These are phyloP conservation scores for Symmetrospora coprosmae DNA, from an alignment of 768 basidiomycete species.

Conservation along the genomic window DNA sequence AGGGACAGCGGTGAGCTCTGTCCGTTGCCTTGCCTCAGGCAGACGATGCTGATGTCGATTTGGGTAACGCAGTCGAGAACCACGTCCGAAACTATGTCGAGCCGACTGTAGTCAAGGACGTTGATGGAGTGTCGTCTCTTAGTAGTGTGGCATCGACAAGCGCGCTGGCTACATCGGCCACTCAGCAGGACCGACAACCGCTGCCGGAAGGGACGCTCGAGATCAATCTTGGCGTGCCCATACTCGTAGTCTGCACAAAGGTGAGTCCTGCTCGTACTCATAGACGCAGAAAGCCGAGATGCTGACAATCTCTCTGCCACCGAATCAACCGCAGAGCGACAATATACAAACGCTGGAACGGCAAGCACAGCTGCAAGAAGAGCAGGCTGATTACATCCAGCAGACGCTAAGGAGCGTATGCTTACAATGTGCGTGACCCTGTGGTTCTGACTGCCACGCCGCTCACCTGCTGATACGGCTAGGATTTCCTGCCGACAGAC, in stretches of 20 bases:
- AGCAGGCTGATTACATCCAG: slow-evolving; percentile 85
- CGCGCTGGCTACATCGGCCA: background rate
- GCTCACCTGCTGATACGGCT: no score
- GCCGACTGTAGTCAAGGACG: slow-evolving; percentile 9
- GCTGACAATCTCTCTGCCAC: background rate
- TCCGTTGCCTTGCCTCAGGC: background rate
- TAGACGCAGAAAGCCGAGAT: background rate
- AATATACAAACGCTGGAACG: slow-evolving; percentile 30
- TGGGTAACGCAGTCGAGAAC: slow-evolving; percentile 25
- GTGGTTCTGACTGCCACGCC: no score
- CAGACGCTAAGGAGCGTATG: slow-evolving; percentile 86
- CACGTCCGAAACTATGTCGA: slow-evolving; percentile 25
- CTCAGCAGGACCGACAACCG: slow-evolving; percentile 43
- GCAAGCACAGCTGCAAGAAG: slow-evolving; percentile 48
- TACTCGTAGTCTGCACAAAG: slow-evolving; percentile 79
- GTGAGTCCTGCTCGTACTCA: slow-evolving; percentile 34
- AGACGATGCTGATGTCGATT: background rate
- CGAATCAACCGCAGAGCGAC: slow-evolving; percentile 25
- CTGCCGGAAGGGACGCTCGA: slow-evolving; percentile 72
- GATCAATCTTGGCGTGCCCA: slow-evolving; percentile 73
- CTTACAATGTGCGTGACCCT: slow-evolving; percentile 65
- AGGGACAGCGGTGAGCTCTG: slow-evolving; percentile 57
- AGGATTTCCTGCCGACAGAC: slow-evolving; percentile 44
- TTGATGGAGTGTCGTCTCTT: background rate
- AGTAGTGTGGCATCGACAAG: slow-evolving; percentile 10